Evolutionary conservation across 139 green algal species (phyloP).

Genomic region (Chlamydomonas schloesseri): DNA sequence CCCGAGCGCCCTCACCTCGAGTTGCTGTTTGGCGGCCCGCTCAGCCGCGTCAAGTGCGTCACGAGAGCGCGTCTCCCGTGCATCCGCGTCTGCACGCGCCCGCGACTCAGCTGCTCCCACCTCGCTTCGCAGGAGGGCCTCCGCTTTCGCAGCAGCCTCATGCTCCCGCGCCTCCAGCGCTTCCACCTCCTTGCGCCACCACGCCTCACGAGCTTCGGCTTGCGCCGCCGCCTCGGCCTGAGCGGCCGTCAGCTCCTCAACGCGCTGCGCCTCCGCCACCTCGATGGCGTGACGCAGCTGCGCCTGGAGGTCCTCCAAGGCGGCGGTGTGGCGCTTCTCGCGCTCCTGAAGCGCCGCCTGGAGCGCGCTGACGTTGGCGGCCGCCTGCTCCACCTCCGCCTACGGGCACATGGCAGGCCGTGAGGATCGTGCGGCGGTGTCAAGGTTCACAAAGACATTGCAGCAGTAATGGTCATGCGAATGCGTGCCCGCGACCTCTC

Average conservation of each 20-base stretch:
- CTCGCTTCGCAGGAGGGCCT: background rate
- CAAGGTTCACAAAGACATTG: too few species aligned
- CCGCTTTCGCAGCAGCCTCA: background rate
- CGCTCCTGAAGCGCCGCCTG: background rate
- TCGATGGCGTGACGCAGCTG: conserved; percentile 17
- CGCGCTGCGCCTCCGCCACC: background rate
- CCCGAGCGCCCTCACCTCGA: conserved; percentile 4
- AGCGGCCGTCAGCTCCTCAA: background rate
- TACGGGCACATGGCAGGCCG: background rate
- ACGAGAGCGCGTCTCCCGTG: too few species aligned
- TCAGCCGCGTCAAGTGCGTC: background rate
- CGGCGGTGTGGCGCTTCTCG: background rate
- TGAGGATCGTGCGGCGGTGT: too few species aligned
- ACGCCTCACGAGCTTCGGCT: conserved; percentile 5
- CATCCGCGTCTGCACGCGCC: background rate
- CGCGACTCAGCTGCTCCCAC: background rate
- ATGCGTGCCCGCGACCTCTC: too few species aligned
- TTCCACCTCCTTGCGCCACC: background rate
- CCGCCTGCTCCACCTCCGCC: conserved; percentile 1
- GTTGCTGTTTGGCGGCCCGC: background rate
- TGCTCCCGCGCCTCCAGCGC: too few species aligned
- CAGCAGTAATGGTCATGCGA: too few species aligned
- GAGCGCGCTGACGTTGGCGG: background rate
- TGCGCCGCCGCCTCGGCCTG: conserved; percentile 21
- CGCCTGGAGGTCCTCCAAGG: background rate